Evolutionary conservation across 495 filamentous ascomycete species (phyloP), one percentile per base, ranked within the genome.

Genomic region (Talaromyces stipitatus): DNA sequence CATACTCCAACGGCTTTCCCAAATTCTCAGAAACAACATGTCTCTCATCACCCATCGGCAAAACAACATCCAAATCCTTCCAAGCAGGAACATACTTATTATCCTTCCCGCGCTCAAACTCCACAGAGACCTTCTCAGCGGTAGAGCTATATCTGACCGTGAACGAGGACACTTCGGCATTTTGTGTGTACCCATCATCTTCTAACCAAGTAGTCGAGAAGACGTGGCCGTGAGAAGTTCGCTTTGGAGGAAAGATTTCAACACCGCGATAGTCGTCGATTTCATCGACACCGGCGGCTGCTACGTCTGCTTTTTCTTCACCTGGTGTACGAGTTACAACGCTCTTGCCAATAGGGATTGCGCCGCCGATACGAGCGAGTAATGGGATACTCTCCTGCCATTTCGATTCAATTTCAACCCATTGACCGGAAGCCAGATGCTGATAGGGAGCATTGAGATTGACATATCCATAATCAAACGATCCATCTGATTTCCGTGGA

Each of bases 321-420:
- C 77, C 81, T 23, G 78, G 72, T 7, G 81, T 76, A 12, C 78
- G 69, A 5, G 82, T 83, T 57, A 83, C 84, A 2, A 77, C 65
- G 48, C 71, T 60, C 62, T 81, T 83, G 16, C 85, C 85, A 8
- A 80, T 68, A 4, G 82, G 82, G 27, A 88, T 74, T 0, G 75
- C 79, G 27, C 79, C 77, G 16, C 85, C 85, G 55, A 85, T 71
- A 36, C 74, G 74, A 11, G 83, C 84, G n/a, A 87, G 72, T 10
- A 87, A 69, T 0, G 84, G 81, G 60, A 88, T 86, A 48, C 78
- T 82, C 43, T 64, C 69, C 46, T 78, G 70, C 84, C 84, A 87
- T 45, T 78, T 69, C 0, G 82, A 80, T 1, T 71, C 61, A 32
- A 87, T 77, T 7, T 79, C 76, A 33, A 77, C 75, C 84, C 84